These are phyloP conservation scores for Fonsecaea pugnacius DNA, from an alignment of 2,329 filamentous ascomycete genomes.

Conservation along the genomic window DNA sequence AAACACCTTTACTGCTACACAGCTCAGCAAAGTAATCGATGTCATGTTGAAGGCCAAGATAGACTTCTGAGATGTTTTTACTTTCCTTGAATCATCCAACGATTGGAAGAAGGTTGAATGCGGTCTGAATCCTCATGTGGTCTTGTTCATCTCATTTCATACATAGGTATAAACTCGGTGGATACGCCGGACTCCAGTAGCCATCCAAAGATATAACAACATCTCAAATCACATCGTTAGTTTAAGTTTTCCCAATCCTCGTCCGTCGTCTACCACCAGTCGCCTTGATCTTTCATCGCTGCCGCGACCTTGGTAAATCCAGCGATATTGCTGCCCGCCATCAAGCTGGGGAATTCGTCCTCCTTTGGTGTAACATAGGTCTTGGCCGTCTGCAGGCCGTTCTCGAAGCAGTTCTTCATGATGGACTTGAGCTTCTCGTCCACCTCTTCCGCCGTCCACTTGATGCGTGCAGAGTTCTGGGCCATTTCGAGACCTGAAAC, in stretches of 20 bases:
- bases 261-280: constrained; percentile 71
- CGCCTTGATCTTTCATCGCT: constrained; percentile 95
- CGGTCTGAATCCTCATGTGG: too few relatives aligned
- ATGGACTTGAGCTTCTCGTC: constrained; percentile 88
- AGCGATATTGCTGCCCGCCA: constrained; percentile 95
- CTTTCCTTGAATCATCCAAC: too few relatives aligned
- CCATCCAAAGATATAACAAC: background rate
- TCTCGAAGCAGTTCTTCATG: constrained; percentile 92
- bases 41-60: background rate
- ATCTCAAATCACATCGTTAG: background rate
- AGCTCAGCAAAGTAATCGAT: background rate
- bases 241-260: background rate
- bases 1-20: background rate
- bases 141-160: background rate
- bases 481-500: constrained; percentile 99
- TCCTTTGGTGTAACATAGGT: constrained; percentile 79
- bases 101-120: too few relatives aligned
- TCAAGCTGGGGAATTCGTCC: constrained; percentile 84
- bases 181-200: background rate
- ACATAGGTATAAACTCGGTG: too few relatives aligned
- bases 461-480: constrained; percentile 87
- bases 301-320: constrained; percentile 95
- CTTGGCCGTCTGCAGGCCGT: constrained; percentile 85
- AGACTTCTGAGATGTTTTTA: background rate
- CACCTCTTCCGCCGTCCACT: constrained; percentile 87